Evolutionary conservation across 106 monocot genomes (phyloP), one percentile per base, ranked within the genome.

Genomic region (Apostasia shenzhenica): DNA sequence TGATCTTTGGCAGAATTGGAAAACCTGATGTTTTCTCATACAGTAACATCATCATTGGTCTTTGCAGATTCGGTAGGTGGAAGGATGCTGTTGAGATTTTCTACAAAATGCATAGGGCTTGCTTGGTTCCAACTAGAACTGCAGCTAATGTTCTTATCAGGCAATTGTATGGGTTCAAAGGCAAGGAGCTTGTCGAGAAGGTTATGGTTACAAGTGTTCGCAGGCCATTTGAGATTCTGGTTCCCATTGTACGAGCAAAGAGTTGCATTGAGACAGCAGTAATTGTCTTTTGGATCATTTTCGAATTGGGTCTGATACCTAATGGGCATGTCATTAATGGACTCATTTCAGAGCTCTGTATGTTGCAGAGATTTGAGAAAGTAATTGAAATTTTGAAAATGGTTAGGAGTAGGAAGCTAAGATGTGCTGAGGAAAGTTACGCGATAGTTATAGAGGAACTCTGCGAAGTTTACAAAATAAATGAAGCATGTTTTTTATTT

Each of bases 181-280:
- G 45, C 40, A 66, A 55, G 59, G 37, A 56, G 39, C 1, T 56
- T 41, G 55, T 73, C 10, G 82, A 66, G 66, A 82, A 73, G 59
- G 82, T 82, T 55, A 51, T 40, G 37, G 77, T 82, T 63, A 70
- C 49, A 41, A 42, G 60, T 69, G 42, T 69, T 14, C 70, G 70
- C 1, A 63, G 70, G 66, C 82, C 77, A 12, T 82, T 73, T 66
- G 77, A 82, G 39, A 77, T 82, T 37, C 58, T 82, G 72, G 77
- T 82, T 45, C 82, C 82, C 0, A 69, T 70, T 66, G 9, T 69
- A 8, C 8, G 45, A 10, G 48, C 45, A 3, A 66, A 77, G 68
- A 56, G 37, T 13, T 67, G 44, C 11, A 47, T 77, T 50, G 45
- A 68, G 57, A 42, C 77, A n/a, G 64, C 69, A 1, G 38, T 82